A percentile compares a stretch with the other conserved stretches of the same genome.
phyloP scores from a whole-genome alignment of 495 filamentous ascomycete species.

The Neurospora sublineolata region DNA sequence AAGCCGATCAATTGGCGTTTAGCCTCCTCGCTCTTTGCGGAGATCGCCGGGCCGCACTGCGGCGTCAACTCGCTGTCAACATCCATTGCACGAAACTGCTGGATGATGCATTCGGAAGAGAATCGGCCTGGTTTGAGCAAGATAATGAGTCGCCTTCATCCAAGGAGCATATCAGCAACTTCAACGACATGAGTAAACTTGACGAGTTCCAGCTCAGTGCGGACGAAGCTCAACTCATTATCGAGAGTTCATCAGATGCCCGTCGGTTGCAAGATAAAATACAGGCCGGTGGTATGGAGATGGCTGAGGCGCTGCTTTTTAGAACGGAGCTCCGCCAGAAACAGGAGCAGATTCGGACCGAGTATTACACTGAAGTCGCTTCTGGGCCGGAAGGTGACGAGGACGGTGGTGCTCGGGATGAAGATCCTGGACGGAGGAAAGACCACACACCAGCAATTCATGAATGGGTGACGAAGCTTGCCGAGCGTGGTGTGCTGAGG shows the following conservation, averaged over 20 bases:
- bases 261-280: not conserved
- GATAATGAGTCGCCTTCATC: not conserved
- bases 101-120: conserved; percentile 3
- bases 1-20: conserved; percentile 27
- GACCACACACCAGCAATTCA: conserved; percentile 34
- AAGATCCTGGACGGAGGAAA: conserved; percentile 22
- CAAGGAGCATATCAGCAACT: not conserved
- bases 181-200: conserved; percentile 9
- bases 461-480: conserved; percentile 31
- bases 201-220: conserved; percentile 12
- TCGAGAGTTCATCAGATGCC: not conserved
- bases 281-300: conserved; percentile 1
- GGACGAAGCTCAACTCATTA: not conserved
- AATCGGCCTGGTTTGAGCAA: not conserved
- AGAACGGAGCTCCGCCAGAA: conserved; percentile 13
- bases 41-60: conserved; percentile 21
- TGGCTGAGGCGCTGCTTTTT: conserved; percentile 6
- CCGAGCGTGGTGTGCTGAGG: conserved; percentile 27
- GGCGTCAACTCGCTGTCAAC: conserved; percentile 22
- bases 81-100: conserved; percentile 21
- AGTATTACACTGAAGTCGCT: conserved; percentile 15
- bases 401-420: conserved; percentile 14
- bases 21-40: conserved; percentile 37
- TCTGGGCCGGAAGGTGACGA: not conserved
- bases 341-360: conserved; percentile 13